Evolutionary conservation across 441 rosid species (phyloP).

Genomic region (Viola pubescens): DNA sequence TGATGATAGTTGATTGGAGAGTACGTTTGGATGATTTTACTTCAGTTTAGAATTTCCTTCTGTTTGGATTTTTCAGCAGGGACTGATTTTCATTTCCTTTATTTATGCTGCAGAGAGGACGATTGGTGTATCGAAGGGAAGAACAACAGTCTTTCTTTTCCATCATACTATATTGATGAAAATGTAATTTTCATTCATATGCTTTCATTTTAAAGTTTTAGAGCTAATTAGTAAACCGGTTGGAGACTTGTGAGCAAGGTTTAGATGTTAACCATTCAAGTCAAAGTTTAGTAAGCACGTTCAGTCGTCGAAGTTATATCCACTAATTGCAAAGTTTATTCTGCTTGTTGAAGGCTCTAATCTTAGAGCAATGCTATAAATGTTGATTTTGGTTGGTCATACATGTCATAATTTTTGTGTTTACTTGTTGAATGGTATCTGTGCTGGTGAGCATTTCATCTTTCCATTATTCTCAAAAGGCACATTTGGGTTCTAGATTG

Average conservation of each 20-base stretch:
- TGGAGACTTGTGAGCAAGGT: background rate
- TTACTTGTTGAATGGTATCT: background rate
- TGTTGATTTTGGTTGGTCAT: background rate
- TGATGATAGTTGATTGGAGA: too few species aligned
- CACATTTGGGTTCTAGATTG: conserved; percentile 1
- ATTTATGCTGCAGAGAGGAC: conserved; percentile 64
- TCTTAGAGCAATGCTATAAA: background rate
- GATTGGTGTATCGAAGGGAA: conserved; percentile 75
- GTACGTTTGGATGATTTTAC: too few species aligned
- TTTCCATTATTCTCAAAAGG: background rate
- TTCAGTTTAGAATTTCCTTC: background rate
- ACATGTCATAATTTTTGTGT: background rate
- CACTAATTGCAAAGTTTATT: background rate
- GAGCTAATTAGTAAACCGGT: background rate
- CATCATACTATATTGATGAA: conserved; percentile 92
- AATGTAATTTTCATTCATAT: conserved; percentile 53
- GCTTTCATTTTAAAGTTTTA: conserved; percentile 15
- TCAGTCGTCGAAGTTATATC: background rate
- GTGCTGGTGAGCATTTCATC: background rate
- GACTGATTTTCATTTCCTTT: conserved; percentile 14
- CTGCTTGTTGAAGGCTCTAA: background rate
- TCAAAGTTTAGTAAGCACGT: background rate
- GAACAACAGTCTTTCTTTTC: conserved; percentile 65
- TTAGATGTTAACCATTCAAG: background rate
- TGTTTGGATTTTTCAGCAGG: conserved; percentile 11